Evolutionary conservation across 768 basidiomycete genomes (phyloP).

Genomic region (Termitomyces sp.): DNA sequence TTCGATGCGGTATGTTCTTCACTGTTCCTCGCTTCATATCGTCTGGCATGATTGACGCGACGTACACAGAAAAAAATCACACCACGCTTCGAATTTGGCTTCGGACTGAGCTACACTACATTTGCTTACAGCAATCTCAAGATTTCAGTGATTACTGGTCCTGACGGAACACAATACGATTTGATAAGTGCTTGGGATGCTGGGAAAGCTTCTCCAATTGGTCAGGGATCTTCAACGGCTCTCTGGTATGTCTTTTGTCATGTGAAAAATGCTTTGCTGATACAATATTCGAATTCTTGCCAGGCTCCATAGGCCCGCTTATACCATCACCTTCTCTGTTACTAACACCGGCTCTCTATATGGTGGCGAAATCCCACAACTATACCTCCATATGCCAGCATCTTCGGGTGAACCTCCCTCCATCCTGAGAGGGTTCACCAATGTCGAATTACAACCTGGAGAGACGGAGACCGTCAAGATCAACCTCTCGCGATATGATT

Average conservation of each 20-base stretch:
- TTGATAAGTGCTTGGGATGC: conserved; percentile 49
- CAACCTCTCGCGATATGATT: conserved; percentile 59
- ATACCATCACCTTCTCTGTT: conserved; percentile 57
- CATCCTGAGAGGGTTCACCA: conserved; percentile 64
- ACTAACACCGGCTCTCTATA: conserved; percentile 54
- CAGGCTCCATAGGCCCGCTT: conserved; percentile 64
- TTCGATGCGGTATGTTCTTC: conserved; percentile 54
- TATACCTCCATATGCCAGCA: conserved; percentile 65
- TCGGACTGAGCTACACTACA: conserved; percentile 79
- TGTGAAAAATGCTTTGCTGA: background rate
- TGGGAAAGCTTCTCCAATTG: conserved; percentile 49
- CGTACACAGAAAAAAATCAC: conserved; percentile 53
- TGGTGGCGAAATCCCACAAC: conserved; percentile 76
- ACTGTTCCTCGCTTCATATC: conserved; percentile 7
- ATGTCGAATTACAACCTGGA: conserved; percentile 45
- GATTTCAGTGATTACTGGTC: conserved; percentile 33
- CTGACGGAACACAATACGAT: conserved; percentile 31
- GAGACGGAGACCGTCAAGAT: conserved; percentile 43
- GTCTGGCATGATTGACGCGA: conserved; percentile 7
- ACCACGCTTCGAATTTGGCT: conserved; percentile 88
- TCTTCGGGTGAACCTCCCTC: conserved; percentile 67
- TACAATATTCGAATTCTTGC: background rate
- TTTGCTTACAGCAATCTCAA: conserved; percentile 66
- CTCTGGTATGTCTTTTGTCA: conserved; percentile 36
- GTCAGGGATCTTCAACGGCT: conserved; percentile 54